Percentiles rank a stretch among this genome's conserved stretches.
Evolutionary conservation across 768 basidiomycete species (phyloP).

Genomic region (Tulasnella calospora): DNA sequence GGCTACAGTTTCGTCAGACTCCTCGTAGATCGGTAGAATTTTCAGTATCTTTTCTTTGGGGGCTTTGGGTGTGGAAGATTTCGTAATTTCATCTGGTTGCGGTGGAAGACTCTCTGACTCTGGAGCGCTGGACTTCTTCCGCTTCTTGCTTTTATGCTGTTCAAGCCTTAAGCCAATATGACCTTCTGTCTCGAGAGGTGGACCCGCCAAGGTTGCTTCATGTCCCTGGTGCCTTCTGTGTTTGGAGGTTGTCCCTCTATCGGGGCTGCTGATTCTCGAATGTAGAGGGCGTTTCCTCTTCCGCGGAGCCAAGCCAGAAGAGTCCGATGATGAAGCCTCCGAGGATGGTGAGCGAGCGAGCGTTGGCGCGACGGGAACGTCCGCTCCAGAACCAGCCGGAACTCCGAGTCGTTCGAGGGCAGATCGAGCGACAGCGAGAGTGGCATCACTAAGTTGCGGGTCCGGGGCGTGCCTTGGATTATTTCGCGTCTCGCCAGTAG

Average conservation of each 20-base stretch:
- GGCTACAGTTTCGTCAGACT: conserved; percentile 6
- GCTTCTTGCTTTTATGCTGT: not conserved
- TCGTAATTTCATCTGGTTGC: not conserved
- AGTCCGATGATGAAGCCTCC: not conserved
- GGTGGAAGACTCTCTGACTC: not conserved
- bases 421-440: not conserved
- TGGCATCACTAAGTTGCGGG: not conserved
- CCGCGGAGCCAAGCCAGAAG: not conserved
- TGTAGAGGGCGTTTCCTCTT: not conserved
- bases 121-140: not conserved
- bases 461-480: not conserved
- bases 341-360: not conserved
- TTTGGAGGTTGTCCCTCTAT: not conserved
- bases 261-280: not conserved
- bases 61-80: not conserved
- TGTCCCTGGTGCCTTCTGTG: not conserved
- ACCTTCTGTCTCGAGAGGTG: not conserved
- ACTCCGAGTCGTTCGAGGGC: not conserved
- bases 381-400: not conserved
- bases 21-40: not conserved
- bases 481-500: not conserved
- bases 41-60: not conserved
- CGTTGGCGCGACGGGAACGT: not conserved
- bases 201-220: not conserved
- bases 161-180: not conserved